Evolutionary conservation across 331 rosid species (phyloP), one percentile per base, ranked within the genome.

Genomic region (Acacia pycnantha): DNA sequence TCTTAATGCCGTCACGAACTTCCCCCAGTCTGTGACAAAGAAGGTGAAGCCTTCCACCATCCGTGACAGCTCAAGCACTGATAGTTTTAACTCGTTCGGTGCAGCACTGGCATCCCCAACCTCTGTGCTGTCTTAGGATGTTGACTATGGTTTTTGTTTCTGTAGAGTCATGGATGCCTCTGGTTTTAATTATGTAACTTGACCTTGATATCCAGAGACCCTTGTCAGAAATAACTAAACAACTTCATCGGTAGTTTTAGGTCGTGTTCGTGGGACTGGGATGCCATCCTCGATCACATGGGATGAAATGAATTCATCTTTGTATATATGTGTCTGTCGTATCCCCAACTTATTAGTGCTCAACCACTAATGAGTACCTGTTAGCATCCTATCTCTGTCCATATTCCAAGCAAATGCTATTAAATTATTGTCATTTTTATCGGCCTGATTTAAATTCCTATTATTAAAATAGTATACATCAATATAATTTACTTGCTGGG

Each of bases 1-100:
- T 2, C 78, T 89, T 4, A 81, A 90, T 88, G 98, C 98, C 77
- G 67, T 88, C 26, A 87, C 85, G n/a, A 92, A 92, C 87, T 90
- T 91, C 53, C 94, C 97, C 1, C 65, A n/a, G 80, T 9, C 88
- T 59, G 77, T 12, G 19, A 72, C 2, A 18, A 43, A 27, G 66
- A 82, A 33, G 70, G 83, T 33, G 59, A 53, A 7, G 48, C 22
- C 73, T 13, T 35, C 40, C 11, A 10, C 37, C 21, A 3, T 1
- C 5, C 69, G 51, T 8, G 75, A 81, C 26, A 61, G 66, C 35
- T 54, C 65, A 19, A 31, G 73, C 61, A 16, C 6, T 9, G 87
- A 78, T 3, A 85, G 88, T 43, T 83, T 85, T 11, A 51, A 19
- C 24, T 16, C 74, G 37, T 75, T 61, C 44, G 84, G 56, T 41